Evolutionary conservation across 345 rosid genomes (phyloP), one percentile per base, ranked within the genome.

Genomic region (Moringa oleifera): DNA sequence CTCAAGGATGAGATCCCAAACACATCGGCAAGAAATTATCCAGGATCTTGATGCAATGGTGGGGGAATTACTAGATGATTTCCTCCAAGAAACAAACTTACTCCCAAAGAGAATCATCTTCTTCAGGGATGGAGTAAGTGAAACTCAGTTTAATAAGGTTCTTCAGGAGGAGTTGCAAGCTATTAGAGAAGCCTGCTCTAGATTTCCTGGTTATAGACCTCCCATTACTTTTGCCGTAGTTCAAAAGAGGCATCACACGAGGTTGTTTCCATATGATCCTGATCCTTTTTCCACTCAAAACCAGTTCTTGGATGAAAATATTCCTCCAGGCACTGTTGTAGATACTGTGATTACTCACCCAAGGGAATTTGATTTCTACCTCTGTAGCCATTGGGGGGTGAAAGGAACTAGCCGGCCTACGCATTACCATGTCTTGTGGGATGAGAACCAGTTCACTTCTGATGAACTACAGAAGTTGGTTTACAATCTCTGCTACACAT

Each of bases 331-430:
- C 10, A 93, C 97, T 0, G 97, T 86, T 58, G 99, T 93, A 23
- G 99, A 93, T 68, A 80, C 97, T 0, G 86, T 88, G 75, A 82
- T 88, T 61, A 86, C 97, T 33, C 98, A 93, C 72, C 92, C 97
- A 0, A 85, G 62, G 66, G 99, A 93, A 73, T 93, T 93, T 22
- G 96, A 93, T 70, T 93, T 93, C 84, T 93, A 86, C 68, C 79
- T 90, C 0, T 93, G 98, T 59, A 93, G 99, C 67, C 99, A 93
- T 36, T 77, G 90, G 74, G 98, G 99, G 10, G 86, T 85, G 23
- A 93, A 93, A 71, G 99, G 99, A 3, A 90, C 97, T 49, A 93
- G 99, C 75, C 79, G 92, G 61, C 96, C 99, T 51, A 81, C 97
- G 11, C 99, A 88, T 78, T 93, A 93, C 73, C 97, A 90, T 63